These are phyloP conservation scores for Fraxinus nigra DNA, from an alignment of 305 asterid species.

Conservation along the genomic window DNA sequence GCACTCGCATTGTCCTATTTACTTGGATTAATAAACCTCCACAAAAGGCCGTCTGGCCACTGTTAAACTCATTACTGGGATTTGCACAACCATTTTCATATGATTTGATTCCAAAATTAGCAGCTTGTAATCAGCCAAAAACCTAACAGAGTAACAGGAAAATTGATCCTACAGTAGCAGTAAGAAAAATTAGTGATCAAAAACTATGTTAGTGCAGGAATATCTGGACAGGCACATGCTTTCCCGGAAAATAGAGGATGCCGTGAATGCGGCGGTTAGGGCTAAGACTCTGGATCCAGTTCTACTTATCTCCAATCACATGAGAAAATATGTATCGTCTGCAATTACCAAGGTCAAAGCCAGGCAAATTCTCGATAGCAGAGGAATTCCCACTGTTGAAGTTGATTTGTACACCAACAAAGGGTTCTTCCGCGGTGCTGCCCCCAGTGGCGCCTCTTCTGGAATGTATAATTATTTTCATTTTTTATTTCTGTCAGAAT, in stretches of 20 bases:
- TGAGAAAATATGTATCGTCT: conserved; percentile 84
- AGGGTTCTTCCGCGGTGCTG: conserved; percentile 87
- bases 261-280: conserved; percentile 99
- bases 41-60: not conserved
- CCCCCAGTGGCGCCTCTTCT: conserved; percentile 77
- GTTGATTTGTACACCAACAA: conserved; percentile 89
- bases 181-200: not conserved
- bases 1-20: not conserved
- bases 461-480: too few relatives aligned
- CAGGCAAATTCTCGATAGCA: conserved; percentile 91
- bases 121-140: not conserved
- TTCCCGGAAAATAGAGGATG: conserved; percentile 93
- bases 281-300: conserved; percentile 92
- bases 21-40: not conserved
- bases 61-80: not conserved
- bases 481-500: too few relatives aligned
- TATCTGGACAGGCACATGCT: conserved; percentile 87
- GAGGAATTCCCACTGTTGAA: conserved; percentile 99
- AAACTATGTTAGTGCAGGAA: conserved; percentile 88
- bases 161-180: not conserved
- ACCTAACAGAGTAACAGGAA: not conserved
- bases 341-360: conserved; percentile 88
- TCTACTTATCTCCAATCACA: conserved; percentile 93
- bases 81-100: not conserved
- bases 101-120: not conserved